Percentiles rank a stretch among this genome's conserved stretches.
These are phyloP conservation scores for Globisporangium takayamanum DNA, from an alignment of 352 stramenopile genomes.

Conservation along the genomic window DNA sequence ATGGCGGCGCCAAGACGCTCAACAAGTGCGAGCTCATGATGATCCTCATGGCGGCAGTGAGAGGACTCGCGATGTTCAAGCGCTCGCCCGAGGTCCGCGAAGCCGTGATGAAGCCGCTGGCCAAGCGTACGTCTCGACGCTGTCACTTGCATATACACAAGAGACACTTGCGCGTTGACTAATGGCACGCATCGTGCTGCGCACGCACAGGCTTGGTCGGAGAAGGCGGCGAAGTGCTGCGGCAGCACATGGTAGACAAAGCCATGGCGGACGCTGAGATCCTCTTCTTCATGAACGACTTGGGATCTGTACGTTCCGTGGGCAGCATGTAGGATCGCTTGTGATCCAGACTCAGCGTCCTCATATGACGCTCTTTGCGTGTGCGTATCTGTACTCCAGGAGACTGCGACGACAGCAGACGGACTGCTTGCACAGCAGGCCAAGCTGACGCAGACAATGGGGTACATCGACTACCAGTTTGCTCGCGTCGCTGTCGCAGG, in stretches of 20 bases:
- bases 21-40: slow-evolving; percentile 63
- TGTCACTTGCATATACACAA: not conserved
- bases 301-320: slow-evolving; percentile 35
- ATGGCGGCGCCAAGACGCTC: slow-evolving; percentile 44
- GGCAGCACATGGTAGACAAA: slow-evolving; percentile 38
- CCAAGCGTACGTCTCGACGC: slow-evolving; percentile 25
- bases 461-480: slow-evolving; percentile 35
- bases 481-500: slow-evolving; percentile 18
- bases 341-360: not conserved
- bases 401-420: slow-evolving; percentile 35
- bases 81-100: slow-evolving; percentile 21
- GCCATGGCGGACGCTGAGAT: slow-evolving; percentile 62
- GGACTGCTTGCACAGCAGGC: slow-evolving; percentile 40
- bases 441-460: slow-evolving; percentile 34
- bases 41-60: slow-evolving; percentile 33
- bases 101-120: slow-evolving; percentile 32
- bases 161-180: no score
- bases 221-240: slow-evolving; percentile 29
- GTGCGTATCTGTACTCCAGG: slow-evolving; percentile 12
- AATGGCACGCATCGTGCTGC: no score
- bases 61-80: slow-evolving; percentile 54
- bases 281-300: slow-evolving; percentile 73
- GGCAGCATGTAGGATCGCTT: not conserved
- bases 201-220: slow-evolving; percentile 38
- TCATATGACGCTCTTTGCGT: not conserved